Conservation (phyloP, 441 rosid genomes). For the Melastoma candidum region DNA sequence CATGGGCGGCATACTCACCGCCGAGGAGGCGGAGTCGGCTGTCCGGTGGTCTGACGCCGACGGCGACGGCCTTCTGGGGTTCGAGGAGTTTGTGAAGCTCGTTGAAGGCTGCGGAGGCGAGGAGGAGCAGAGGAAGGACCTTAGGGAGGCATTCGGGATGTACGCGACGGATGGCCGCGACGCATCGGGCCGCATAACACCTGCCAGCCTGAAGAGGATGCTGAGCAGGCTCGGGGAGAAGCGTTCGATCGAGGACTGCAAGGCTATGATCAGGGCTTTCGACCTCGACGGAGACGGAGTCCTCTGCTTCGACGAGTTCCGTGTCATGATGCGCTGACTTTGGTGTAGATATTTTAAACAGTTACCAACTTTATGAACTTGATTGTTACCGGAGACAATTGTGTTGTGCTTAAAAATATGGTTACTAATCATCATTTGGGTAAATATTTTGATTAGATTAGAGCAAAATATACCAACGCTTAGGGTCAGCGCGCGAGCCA, state of each 20-base stretch:
- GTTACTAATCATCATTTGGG: no score
- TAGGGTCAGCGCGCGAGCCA: no score
- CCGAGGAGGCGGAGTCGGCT: slow-evolving; percentile 39
- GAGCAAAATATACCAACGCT: no score
- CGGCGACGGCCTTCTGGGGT: slow-evolving; percentile 45
- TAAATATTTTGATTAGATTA: no score
- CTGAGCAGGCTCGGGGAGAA: slow-evolving; percentile 44
- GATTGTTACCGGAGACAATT: no score
- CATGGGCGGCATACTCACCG: slow-evolving; percentile 35
- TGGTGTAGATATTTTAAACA: neutral
- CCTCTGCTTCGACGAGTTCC: slow-evolving; percentile 18
- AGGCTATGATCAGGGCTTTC: slow-evolving; percentile 13
- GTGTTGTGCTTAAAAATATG: no score
- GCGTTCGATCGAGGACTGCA: slow-evolving; percentile 34
- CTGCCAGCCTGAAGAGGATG: slow-evolving; percentile 42
- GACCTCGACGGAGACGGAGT: slow-evolving; percentile 17
- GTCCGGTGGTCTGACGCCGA: slow-evolving; percentile 37
- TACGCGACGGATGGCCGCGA: slow-evolving; percentile 28
- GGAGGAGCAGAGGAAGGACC: slow-evolving; percentile 32
- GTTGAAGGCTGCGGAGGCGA: slow-evolving; percentile 29
- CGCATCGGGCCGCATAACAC: slow-evolving; percentile 35
- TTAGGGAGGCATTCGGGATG: slow-evolving; percentile 44
- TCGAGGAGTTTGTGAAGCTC: slow-evolving; percentile 41
- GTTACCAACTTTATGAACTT: no score
- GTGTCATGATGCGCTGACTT: slow-evolving; percentile 11